phyloP scores from a whole-genome alignment of 2,329 filamentous ascomycete species.

The Colletotrichum shisoi region DNA sequence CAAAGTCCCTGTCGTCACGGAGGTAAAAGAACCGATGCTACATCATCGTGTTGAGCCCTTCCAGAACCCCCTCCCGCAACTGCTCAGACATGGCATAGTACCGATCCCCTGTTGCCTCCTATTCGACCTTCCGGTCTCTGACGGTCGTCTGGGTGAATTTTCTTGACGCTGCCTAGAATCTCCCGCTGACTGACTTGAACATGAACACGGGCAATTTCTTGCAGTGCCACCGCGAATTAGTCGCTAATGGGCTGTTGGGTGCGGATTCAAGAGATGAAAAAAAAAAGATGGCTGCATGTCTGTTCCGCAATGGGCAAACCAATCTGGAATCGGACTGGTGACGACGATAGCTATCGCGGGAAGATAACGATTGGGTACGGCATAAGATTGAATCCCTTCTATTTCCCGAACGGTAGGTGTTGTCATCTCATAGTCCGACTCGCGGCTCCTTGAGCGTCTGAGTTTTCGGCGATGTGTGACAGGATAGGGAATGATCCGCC shows the following conservation, averaged over 20 bases:
- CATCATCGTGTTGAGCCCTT: constrained; percentile 53
- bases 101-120: constrained; percentile 56
- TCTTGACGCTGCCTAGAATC: constrained; percentile 69
- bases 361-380: too few species aligned
- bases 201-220: constrained; percentile 60
- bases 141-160: constrained; percentile 65
- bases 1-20: constrained; percentile 32
- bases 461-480: too few species aligned
- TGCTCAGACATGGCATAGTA: constrained; percentile 56
- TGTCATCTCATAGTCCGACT: too few species aligned
- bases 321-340: too few species aligned
- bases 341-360: too few species aligned
- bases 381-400: too few species aligned
- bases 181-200: constrained; percentile 69
- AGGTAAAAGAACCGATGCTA: constrained; percentile 20
- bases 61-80: constrained; percentile 51
- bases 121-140: constrained; percentile 60
- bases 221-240: constrained; percentile 50
- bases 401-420: too few species aligned
- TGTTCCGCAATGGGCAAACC: too few species aligned
- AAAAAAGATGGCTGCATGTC: too few species aligned
- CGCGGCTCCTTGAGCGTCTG: too few species aligned
- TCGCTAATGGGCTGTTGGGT: not conserved
- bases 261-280: too few species aligned
- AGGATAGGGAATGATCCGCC: too few species aligned